Evolutionary conservation across 176 grass and related monocot species (phyloP), one percentile per base, ranked within the genome.

Genomic region (Elaeis guineensis): DNA sequence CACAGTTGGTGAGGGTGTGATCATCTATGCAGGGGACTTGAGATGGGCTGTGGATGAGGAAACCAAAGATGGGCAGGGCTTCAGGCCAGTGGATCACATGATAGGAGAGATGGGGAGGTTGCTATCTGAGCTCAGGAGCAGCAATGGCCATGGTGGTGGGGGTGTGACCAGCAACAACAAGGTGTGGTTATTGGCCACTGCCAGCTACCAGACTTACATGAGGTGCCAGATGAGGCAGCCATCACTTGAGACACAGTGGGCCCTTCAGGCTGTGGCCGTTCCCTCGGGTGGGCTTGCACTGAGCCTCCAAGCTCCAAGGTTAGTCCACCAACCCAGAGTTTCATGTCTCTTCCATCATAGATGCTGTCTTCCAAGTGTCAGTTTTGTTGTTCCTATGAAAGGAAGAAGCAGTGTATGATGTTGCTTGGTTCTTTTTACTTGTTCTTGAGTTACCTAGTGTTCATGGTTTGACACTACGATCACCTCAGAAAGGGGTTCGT

Each of bases 171-270:
- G 57, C 28, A 30, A 30, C 28, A 30, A 30, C 35, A 77, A 71
- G 52, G 75, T 84, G 5, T 96, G 83, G 86, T 30, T 90, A 49
- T 29, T 96, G 22, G 86, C 75, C 9, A 90, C 87, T 21, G 83
- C 86, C 5, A 85, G 78, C 72, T 96, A 85, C 72, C 80, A 87
- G 66, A 96, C 83, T 3, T 96, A 96, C 87, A 80, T 85, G 83
- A 76, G 79, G 16, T 86, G 87, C 72, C 86, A 86, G 79, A 82
- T 64, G 51, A 77, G 72, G 50, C 70, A 77, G 26, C 75, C 77
- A 26, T 76, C 60, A 6, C 69, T 87, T 2, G 91, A 84, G 51
- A 17, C 54, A 4, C 61, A 75, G 5, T 96, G 92, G 92, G 80
- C 71, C 28, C 81, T 96, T 21, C 87, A 88, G 63, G 80, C 83